Conservation (phyloP, 345 rosid genomes). For the Cardamine occulta region DNA sequence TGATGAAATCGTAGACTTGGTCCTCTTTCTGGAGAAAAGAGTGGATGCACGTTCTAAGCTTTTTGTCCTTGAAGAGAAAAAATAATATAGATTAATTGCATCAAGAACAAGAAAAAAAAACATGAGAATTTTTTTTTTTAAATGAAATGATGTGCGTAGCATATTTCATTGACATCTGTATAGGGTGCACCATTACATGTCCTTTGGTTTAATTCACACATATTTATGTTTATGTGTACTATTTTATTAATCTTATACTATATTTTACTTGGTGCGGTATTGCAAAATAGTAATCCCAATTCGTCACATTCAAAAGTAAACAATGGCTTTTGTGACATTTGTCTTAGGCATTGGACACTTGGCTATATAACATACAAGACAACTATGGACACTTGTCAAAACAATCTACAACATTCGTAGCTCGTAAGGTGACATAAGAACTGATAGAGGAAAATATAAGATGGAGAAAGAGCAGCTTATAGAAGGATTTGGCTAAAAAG, state of each 20-base stretch:
- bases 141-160: not conserved
- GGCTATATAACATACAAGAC: constrained; percentile 14
- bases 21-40: constrained; percentile 5
- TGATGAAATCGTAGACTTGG: constrained; percentile 1
- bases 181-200: not conserved
- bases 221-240: not conserved
- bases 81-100: not conserved
- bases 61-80: not conserved
- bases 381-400: constrained; percentile 19
- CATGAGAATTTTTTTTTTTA: no score
- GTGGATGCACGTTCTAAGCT: constrained; percentile 22
- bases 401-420: not conserved
- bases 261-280: not conserved
- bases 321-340: not conserved
- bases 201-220: not conserved
- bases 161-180: constrained; percentile 1
- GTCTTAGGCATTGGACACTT: constrained; percentile 12
- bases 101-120: not conserved
- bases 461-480: not conserved
- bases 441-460: not conserved
- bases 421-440: not conserved
- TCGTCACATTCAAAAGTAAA: not conserved
- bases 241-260: not conserved
- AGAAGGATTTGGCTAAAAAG: no score
- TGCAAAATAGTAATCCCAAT: not conserved